phyloP scores from a whole-genome alignment of 805 yeast species.

The Cyberlindnera euphorbiiphila region DNA sequence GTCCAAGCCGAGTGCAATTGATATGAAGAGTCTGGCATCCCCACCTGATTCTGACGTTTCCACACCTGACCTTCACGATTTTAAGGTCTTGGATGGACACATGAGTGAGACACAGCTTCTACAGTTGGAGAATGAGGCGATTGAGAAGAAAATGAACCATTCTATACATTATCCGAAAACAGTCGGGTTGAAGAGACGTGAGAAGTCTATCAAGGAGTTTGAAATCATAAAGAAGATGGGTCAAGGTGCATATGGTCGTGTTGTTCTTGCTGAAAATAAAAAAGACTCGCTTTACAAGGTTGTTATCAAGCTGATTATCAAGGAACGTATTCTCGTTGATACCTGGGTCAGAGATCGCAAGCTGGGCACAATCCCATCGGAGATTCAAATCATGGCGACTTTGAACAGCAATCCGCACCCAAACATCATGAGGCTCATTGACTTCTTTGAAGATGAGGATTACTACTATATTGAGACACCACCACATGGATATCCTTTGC shows the following conservation, averaged over 20 bases:
- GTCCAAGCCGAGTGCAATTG: conserved; percentile 7
- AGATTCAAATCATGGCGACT: conserved; percentile 89
- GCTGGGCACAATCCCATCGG: conserved; percentile 94
- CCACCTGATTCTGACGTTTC: conserved; percentile 10
- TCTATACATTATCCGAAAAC: conserved; percentile 38
- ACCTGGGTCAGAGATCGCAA: conserved; percentile 95
- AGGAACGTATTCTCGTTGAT: conserved; percentile 89
- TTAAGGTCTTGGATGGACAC: conserved; percentile 17
- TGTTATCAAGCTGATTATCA: conserved; percentile 84
- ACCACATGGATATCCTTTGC: conserved; percentile 76
- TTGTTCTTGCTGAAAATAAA: conserved; percentile 69
- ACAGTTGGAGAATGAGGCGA: conserved; percentile 41
- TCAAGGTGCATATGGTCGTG: conserved; percentile 96
- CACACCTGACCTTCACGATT: conserved; percentile 14
- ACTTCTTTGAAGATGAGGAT: conserved; percentile 87
- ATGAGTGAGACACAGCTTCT: conserved; percentile 40
- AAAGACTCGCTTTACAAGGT: conserved; percentile 60
- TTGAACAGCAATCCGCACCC: conserved; percentile 77
- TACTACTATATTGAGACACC: conserved; percentile 91
- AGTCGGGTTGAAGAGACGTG: conserved; percentile 67
- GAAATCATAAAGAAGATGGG: conserved; percentile 75
- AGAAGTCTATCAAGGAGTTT: conserved; percentile 70
- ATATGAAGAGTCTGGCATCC: conserved; percentile 5
- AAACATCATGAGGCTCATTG: conserved; percentile 78
- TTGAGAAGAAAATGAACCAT: conserved; percentile 33